Conservation (phyloP, 2,329 filamentous ascomycete species). For the Tolypocladium nubicola region DNA sequence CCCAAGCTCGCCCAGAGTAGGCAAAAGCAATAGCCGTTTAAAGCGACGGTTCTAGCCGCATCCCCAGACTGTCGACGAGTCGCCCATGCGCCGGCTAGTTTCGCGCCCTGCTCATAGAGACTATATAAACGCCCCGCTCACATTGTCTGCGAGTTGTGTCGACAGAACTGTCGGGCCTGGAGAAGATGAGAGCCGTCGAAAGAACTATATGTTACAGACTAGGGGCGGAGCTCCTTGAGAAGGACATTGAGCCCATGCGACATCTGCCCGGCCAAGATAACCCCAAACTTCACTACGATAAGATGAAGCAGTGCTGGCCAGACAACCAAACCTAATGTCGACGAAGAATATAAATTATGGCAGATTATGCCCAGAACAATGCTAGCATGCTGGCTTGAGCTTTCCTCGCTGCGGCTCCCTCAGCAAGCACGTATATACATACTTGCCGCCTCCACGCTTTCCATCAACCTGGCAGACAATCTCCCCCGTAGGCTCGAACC, state of each 20-base stretch:
- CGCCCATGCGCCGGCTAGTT: slow-evolving; percentile 38
- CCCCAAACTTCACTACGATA: slow-evolving; percentile 17
- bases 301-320: background rate
- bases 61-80: slow-evolving; percentile 57
- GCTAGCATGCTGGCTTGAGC: background rate
- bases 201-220: too few relatives aligned
- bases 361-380: too few relatives aligned
- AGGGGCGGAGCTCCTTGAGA: slow-evolving; percentile 48
- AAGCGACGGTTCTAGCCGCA: slow-evolving; percentile 8
- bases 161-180: too few relatives aligned
- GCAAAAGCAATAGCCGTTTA: slow-evolving; percentile 5
- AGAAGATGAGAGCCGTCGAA: background rate
- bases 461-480: background rate
- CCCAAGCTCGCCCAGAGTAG: slow-evolving; percentile 52
- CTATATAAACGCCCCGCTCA: slow-evolving; percentile 47
- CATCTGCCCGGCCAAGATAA: slow-evolving; percentile 23
- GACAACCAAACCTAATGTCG: background rate
- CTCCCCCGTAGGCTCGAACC: background rate
- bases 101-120: slow-evolving; percentile 22
- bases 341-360: background rate
- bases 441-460: background rate
- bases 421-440: slow-evolving; percentile 1
- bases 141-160: too few relatives aligned
- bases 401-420: background rate
- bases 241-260: slow-evolving; percentile 55